phyloP scores from a whole-genome alignment of 345 rosid species.

The Gossypium turneri region DNA sequence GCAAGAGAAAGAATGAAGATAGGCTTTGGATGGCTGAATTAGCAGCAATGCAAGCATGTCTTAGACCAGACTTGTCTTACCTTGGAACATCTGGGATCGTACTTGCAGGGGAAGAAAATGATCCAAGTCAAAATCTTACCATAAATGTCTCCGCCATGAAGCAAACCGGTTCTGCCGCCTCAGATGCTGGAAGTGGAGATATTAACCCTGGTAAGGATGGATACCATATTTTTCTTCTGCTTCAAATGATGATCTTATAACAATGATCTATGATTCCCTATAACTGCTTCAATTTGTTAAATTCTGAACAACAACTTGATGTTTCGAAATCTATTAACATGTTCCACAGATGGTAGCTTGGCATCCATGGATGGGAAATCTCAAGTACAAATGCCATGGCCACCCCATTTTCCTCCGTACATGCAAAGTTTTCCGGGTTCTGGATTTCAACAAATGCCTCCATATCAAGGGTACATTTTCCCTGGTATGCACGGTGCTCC shows the following conservation, averaged over 20 bases:
- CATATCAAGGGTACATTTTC: slow-evolving; percentile 60
- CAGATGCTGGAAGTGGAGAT: slow-evolving; percentile 45
- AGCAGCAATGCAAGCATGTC: slow-evolving; percentile 80
- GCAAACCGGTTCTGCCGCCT: slow-evolving; percentile 36
- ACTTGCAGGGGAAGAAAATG: slow-evolving; percentile 71
- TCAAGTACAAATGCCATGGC: slow-evolving; percentile 70
- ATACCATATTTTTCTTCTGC: not conserved
- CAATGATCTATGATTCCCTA: not conserved
- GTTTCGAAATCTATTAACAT: slow-evolving; percentile 17
- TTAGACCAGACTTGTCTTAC: slow-evolving; percentile 71
- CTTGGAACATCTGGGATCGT: slow-evolving; percentile 75
- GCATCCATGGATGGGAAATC: slow-evolving; percentile 38
- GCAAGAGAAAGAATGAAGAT: slow-evolving; percentile 96
- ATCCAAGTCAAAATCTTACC: slow-evolving; percentile 27
- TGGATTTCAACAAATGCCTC: slow-evolving; percentile 47
- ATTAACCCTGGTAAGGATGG: slow-evolving; percentile 48
- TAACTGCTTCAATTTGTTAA: not conserved
- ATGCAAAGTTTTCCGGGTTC: slow-evolving; percentile 82
- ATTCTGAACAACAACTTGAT: not conserved
- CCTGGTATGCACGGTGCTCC: slow-evolving; percentile 73
- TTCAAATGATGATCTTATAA: slow-evolving; percentile 4
- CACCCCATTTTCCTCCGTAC: slow-evolving; percentile 67
- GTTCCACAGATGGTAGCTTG: slow-evolving; percentile 37
- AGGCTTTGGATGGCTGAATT: slow-evolving; percentile 90
- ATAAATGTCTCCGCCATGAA: slow-evolving; percentile 32